phyloP scores from a whole-genome alignment of 1,139 yeast genomes.

The Candida gigantensis region DNA sequence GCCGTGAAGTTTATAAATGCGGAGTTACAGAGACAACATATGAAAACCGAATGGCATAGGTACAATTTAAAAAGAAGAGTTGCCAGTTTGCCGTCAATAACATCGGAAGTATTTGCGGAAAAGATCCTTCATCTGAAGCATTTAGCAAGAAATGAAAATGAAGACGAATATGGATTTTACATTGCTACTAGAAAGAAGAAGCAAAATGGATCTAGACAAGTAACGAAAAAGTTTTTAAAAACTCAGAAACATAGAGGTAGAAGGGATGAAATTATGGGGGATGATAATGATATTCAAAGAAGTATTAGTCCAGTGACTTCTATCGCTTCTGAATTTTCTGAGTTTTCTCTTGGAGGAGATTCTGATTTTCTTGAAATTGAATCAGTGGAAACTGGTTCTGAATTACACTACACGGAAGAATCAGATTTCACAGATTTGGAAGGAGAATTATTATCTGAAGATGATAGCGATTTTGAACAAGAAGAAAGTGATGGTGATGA shows the following conservation, averaged over 20 bases:
- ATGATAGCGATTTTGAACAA: slow-evolving; percentile 20
- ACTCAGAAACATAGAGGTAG: slow-evolving; percentile 16
- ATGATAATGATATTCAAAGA: slow-evolving; percentile 20
- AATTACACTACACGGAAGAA: slow-evolving; percentile 45
- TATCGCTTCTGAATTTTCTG: slow-evolving; percentile 58
- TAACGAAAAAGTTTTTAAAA: slow-evolving; percentile 23
- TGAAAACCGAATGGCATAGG: slow-evolving; percentile 97
- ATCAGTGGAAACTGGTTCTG: slow-evolving; percentile 51
- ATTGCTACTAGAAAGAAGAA: slow-evolving; percentile 33
- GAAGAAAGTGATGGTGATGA: slow-evolving; percentile 28
- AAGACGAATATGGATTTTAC: slow-evolving; percentile 69
- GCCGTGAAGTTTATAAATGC: slow-evolving; percentile 74
- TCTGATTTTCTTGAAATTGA: slow-evolving; percentile 23
- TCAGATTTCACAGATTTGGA: slow-evolving; percentile 41
- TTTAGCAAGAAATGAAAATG: slow-evolving; percentile 38
- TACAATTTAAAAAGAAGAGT: slow-evolving; percentile 91
- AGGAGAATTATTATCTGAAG: neutral
- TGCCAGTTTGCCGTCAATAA: slow-evolving; percentile 77
- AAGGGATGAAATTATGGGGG: slow-evolving; percentile 9
- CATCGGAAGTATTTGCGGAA: slow-evolving; percentile 80
- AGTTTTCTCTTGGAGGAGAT: slow-evolving; percentile 70
- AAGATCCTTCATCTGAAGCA: slow-evolving; percentile 44
- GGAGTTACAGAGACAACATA: slow-evolving; percentile 82
- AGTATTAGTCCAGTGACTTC: slow-evolving; percentile 55
- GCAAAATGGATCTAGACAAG: slow-evolving; percentile 19